Evolutionary conservation across 768 basidiomycete genomes (phyloP).

Genomic region (Collybia sp.): DNA sequence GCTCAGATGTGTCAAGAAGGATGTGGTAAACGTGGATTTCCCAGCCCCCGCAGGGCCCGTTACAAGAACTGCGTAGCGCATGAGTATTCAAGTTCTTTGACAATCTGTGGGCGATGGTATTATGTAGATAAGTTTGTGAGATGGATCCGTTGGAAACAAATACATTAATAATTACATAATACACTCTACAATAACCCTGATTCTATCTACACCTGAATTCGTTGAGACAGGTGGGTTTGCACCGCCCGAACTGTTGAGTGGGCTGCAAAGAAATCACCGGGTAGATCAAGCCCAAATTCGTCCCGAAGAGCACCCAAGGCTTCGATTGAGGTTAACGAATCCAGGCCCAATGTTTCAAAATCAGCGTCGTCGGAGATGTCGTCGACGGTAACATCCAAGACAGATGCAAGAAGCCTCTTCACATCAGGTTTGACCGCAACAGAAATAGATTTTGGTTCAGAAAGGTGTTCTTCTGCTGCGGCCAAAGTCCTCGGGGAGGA

Average conservation of each 20-base stretch:
- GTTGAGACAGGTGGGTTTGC: constrained; percentile 20
- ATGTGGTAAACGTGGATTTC: constrained; percentile 89
- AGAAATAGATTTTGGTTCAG: constrained; percentile 11
- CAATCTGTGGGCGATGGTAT: too few species aligned
- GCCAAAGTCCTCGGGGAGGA: constrained; percentile 37
- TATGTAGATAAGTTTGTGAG: neutral
- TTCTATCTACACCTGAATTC: neutral
- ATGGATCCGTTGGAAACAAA: too few species aligned
- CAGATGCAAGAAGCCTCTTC: constrained; percentile 34
- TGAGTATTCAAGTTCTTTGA: constrained; percentile 19
- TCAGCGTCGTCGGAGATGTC: constrained; percentile 40
- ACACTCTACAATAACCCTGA: neutral
- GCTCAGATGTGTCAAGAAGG: constrained; percentile 86
- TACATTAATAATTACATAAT: too few species aligned
- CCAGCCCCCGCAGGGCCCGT: constrained; percentile 98
- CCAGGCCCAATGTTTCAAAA: constrained; percentile 50
- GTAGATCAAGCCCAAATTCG: constrained; percentile 36
- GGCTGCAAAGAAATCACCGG: constrained; percentile 35
- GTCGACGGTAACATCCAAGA: constrained; percentile 36
- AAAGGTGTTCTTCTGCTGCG: constrained; percentile 23
- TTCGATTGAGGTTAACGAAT: constrained; percentile 65
- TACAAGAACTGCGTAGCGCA: constrained; percentile 87
- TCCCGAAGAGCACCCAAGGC: constrained; percentile 41
- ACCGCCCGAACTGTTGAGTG: constrained; percentile 36
- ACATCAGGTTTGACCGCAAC: constrained; percentile 21